Conservation (phyloP, 202 grass and related monocot species). For the Carex sylvatica region DNA sequence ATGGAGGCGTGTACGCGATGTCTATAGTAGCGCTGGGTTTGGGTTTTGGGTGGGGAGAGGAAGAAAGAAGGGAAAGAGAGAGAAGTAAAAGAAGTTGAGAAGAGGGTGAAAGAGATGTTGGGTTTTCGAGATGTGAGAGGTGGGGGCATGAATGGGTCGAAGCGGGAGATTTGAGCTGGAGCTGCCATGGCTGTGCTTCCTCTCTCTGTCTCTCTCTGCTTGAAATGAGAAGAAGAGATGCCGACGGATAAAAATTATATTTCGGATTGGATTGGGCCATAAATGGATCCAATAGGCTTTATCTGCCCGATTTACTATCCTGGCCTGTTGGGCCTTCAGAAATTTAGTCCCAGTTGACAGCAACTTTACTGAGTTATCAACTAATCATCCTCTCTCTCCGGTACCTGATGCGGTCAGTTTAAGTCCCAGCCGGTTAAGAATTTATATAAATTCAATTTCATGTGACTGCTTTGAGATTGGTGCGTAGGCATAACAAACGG, state of each 20-base stretch:
- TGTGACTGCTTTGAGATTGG: no score
- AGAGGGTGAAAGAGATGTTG: not conserved
- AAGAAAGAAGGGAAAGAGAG: not conserved
- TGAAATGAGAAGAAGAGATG: not conserved
- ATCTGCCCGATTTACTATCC: not conserved
- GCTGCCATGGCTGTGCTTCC: conserved; percentile 18
- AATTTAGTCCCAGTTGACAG: not conserved
- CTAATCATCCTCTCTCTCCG: no score
- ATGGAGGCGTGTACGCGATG: conserved; percentile 28
- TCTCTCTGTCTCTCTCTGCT: not conserved
- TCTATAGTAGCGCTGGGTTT: not conserved
- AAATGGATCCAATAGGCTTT: not conserved
- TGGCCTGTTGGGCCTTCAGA: not conserved
- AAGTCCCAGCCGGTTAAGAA: no score
- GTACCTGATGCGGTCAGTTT: no score
- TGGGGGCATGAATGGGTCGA: not conserved
- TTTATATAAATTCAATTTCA: no score
- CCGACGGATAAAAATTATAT: not conserved
- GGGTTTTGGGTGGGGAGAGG: not conserved
- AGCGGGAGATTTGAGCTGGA: not conserved
- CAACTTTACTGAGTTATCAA: no score
- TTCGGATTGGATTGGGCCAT: not conserved
- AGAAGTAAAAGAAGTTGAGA: not conserved
- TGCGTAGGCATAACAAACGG: no score
- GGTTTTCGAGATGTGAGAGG: conserved; percentile 16